A percentile compares a stretch with the other conserved stretches of the same genome.
These are phyloP conservation scores for Porcisia deanei DNA, from an alignment of 208 protist species.

Conservation along the genomic window DNA sequence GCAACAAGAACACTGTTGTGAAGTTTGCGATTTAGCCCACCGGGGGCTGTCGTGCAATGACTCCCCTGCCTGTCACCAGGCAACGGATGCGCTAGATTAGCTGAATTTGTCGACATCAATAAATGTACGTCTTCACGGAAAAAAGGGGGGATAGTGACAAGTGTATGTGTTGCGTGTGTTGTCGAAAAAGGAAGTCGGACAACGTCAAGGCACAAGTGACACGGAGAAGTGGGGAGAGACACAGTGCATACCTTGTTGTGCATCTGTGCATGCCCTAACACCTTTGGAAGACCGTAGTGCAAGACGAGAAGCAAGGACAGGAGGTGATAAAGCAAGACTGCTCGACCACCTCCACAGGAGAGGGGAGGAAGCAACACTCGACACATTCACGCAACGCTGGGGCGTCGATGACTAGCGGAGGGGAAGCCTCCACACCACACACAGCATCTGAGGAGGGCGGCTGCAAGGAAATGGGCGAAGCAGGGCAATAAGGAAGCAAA, in stretches of 20 bases:
- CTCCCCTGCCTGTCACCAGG: background rate
- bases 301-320: background rate
- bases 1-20: constrained; percentile 25
- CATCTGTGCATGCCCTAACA: background rate
- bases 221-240: background rate
- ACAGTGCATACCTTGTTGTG: background rate
- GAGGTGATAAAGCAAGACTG: background rate
- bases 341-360: background rate
- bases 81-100: background rate
- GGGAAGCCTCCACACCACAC: background rate
- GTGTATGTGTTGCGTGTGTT: background rate
- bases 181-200: background rate
- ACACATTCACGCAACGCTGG: background rate
- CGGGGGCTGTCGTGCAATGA: background rate
- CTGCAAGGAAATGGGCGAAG: background rate
- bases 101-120: background rate
- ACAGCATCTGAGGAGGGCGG: background rate
- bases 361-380: background rate
- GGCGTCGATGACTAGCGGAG: background rate
- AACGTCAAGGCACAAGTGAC: background rate
- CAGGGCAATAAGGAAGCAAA: background rate
- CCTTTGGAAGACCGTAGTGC: background rate
- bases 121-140: background rate
- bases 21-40: background rate
- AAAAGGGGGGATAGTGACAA: background rate